Conservation (phyloP, 148 eudicot genomes). For the Rhododendron mucronatum region DNA sequence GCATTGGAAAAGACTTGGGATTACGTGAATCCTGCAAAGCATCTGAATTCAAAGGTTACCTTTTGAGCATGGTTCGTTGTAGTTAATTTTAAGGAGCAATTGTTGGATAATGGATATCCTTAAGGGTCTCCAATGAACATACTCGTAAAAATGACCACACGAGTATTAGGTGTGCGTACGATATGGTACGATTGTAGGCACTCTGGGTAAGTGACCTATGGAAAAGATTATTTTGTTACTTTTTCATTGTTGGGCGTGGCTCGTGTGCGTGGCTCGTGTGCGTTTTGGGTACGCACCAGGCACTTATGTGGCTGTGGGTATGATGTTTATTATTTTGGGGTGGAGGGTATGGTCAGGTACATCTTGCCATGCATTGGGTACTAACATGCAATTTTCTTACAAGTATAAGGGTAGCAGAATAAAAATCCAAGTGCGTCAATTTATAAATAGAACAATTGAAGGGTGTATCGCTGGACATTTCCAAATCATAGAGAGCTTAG, state of each 20-base stretch:
- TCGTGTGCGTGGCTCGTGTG: not conserved
- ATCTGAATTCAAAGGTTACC: slow-evolving; percentile 72
- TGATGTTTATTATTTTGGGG: not conserved
- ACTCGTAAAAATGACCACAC: not conserved
- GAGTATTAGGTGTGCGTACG: not conserved
- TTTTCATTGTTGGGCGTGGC: not conserved
- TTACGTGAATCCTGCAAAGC: slow-evolving; percentile 65
- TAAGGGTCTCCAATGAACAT: not conserved
- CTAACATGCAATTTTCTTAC: not conserved
- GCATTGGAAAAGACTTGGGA: slow-evolving; percentile 99
- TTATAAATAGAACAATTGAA: not conserved
- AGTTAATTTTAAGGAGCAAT: not conserved
- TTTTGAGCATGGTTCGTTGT: not conserved
- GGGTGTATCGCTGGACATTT: not conserved
- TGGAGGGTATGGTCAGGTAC: not conserved
- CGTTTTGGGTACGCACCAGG: not conserved
- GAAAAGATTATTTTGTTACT: not conserved
- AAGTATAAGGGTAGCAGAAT: not conserved
- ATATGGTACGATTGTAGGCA: not conserved
- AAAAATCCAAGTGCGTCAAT: not conserved
- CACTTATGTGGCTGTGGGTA: not conserved
- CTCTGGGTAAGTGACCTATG: not conserved
- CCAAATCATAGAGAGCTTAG: not conserved
- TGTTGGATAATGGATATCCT: not conserved
- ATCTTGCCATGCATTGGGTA: not conserved